Evolutionary conservation across 257 asterid species (phyloP).

Genomic region (Ocimum tenuiflorum): DNA sequence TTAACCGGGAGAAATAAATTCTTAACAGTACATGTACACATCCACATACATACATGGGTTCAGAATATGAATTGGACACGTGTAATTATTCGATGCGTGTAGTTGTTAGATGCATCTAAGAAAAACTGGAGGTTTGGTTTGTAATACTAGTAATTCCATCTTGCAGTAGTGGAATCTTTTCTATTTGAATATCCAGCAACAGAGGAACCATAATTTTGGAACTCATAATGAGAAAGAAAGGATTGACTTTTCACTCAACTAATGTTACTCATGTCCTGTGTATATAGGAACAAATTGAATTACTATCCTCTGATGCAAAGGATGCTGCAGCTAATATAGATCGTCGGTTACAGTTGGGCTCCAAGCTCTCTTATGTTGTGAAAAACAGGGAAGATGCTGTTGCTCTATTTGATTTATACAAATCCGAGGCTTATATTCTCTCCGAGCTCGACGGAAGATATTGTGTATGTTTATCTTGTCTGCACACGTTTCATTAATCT

Average conservation of each 20-base stretch:
- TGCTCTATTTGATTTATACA: constrained; percentile 63
- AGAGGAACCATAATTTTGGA: neutral
- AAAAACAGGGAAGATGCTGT: constrained; percentile 61
- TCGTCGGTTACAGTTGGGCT: constrained; percentile 60
- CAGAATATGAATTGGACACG: neutral
- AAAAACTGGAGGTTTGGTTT: constrained; percentile 6
- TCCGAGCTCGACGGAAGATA: constrained; percentile 72
- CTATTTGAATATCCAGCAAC: constrained; percentile 5
- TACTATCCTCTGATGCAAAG: constrained; percentile 71
- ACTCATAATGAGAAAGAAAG: neutral
- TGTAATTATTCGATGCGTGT: neutral
- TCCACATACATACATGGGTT: neutral
- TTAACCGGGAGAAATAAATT: neutral
- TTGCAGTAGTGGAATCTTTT: neutral
- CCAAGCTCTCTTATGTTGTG: constrained; percentile 66
- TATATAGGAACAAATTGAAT: constrained; percentile 47
- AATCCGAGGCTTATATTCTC: constrained; percentile 67
- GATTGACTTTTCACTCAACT: neutral
- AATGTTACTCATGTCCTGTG: constrained; percentile 4
- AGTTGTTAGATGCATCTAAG: no score
- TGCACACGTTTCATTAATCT: neutral
- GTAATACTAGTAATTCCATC: neutral
- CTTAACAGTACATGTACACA: neutral
- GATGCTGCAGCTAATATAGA: constrained; percentile 73
- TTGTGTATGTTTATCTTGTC: constrained; percentile 48